These are phyloP conservation scores for Yamagishiella unicocca DNA, from an alignment of 139 green algal species.

Conservation along the genomic window DNA sequence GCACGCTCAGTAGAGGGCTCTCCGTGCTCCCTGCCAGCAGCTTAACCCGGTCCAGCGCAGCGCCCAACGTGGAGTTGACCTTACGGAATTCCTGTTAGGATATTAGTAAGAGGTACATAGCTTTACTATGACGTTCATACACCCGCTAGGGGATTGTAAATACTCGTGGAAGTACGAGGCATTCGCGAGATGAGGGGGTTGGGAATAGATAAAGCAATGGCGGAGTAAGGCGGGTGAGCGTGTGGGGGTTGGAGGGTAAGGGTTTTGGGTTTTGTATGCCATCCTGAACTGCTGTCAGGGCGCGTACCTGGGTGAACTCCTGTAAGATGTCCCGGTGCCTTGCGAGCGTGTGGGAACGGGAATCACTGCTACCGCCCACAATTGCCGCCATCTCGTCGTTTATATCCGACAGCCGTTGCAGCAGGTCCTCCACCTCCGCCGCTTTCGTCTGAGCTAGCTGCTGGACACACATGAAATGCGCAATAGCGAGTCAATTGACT, in stretches of 20 bases:
- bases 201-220: no score
- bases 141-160: no score
- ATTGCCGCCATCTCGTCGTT: constrained; percentile 85
- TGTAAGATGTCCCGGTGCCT: constrained; percentile 95
- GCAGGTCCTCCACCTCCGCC: constrained; percentile 82
- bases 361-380: constrained; percentile 72
- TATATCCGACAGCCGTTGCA: constrained; percentile 84
- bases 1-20: constrained; percentile 62
- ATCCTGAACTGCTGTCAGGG: no score
- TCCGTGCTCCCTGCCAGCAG: constrained; percentile 71
- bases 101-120: background rate
- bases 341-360: constrained; percentile 88
- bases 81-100: constrained; percentile 82
- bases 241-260: no score
- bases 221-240: no score
- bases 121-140: no score
- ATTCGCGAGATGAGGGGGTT: no score
- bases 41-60: constrained; percentile 77
- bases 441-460: constrained; percentile 78
- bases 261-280: no score
- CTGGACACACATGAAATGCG: background rate
- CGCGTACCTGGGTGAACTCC: constrained; percentile 84
- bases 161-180: no score
- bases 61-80: constrained; percentile 72
- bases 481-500: background rate